Conservation (phyloP, 495 filamentous ascomycete genomes). For the Sordaria brevicollis region DNA sequence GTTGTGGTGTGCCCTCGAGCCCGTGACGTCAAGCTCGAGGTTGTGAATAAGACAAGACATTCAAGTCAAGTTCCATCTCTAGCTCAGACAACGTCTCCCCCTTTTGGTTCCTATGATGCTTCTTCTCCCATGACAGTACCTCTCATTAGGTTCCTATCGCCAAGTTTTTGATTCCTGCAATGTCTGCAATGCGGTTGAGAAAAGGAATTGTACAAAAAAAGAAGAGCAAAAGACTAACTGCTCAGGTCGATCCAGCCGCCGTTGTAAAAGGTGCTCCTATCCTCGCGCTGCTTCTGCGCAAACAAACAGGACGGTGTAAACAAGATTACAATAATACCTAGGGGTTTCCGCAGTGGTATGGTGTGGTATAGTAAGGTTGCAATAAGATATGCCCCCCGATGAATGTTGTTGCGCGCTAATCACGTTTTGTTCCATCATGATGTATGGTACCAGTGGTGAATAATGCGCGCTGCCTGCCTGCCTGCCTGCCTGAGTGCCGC, state of each 20-base stretch:
- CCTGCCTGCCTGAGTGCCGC: too few relatives aligned
- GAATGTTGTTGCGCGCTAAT: not conserved
- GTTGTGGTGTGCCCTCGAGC: too few relatives aligned
- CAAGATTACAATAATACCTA: not conserved
- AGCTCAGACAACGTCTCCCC: not conserved
- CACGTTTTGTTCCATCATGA: not conserved
- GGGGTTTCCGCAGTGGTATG: not conserved
- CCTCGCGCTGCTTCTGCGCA: not conserved
- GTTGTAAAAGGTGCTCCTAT: not conserved
- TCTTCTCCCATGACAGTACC: not conserved
- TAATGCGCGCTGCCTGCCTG: not conserved
- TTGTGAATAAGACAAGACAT: not conserved
- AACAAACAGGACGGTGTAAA: not conserved
- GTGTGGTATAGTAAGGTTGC: not conserved
- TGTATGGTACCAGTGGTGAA: too few relatives aligned
- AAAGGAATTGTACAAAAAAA: not conserved
- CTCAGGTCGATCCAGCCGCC: not conserved
- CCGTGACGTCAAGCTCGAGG: too few relatives aligned
- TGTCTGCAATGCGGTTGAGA: not conserved
- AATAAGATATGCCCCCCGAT: not conserved
- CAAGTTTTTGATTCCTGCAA: not conserved
- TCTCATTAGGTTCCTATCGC: not conserved
- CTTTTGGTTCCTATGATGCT: not conserved
- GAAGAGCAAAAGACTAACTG: not conserved
- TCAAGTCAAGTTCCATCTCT: not conserved